Conservation (phyloP, 83 land plant species). For the Diphasiastrum complanatum region DNA sequence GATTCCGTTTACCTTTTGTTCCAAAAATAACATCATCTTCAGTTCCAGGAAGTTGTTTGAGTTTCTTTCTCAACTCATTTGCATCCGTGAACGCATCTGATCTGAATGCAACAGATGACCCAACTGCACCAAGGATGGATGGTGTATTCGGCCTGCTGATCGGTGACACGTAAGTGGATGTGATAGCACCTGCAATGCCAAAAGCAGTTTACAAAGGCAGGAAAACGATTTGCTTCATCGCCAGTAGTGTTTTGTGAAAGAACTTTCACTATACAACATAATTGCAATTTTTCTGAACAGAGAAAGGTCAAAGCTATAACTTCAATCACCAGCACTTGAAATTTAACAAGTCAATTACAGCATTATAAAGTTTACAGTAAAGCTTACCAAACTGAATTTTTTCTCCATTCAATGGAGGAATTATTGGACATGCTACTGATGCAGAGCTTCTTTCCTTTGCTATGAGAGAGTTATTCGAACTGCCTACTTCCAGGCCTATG, state of each 20-base stretch:
- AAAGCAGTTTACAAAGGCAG: conserved; percentile 1
- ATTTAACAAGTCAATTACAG: too few relatives aligned
- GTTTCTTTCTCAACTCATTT: conserved; percentile 7
- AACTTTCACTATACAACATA: not conserved
- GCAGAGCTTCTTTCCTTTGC: conserved; percentile 50
- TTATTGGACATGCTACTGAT: conserved; percentile 55
- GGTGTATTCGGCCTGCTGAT: conserved; percentile 38
- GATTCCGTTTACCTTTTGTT: conserved; percentile 16
- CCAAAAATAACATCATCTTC: conserved; percentile 25
- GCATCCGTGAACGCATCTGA: conserved; percentile 39
- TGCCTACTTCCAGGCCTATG: conserved; percentile 36
- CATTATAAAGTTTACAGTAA: too few relatives aligned
- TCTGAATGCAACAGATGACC: conserved; percentile 46
- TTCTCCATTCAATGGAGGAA: conserved; percentile 81
- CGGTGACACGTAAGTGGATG: conserved; percentile 65
- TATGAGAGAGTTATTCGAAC: conserved; percentile 38
- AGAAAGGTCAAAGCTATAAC: too few relatives aligned
- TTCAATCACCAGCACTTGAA: not conserved
- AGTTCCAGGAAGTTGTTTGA: conserved; percentile 31
- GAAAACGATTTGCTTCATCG: too few relatives aligned
- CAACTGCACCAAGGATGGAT: conserved; percentile 38
- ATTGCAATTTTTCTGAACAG: not conserved
- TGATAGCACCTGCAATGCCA: conserved; percentile 71
- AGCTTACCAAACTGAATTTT: conserved; percentile 91
- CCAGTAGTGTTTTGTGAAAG: too few relatives aligned